These are phyloP conservation scores for Chrysanthemum lavandulifolium DNA, from an alignment of 129 eudicot genomes.

Conservation along the genomic window DNA sequence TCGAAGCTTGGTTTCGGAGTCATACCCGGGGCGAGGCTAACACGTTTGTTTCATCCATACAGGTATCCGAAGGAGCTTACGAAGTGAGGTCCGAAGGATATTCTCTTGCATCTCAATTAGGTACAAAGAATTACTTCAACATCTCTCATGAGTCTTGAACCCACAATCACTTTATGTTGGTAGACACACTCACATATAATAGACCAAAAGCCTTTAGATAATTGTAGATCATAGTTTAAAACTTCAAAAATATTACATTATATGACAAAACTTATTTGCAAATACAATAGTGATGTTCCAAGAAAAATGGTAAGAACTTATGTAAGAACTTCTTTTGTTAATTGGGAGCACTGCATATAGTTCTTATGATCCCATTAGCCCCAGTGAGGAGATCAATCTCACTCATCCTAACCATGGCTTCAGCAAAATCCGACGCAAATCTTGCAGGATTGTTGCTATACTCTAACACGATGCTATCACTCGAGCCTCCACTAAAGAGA, in stretches of 20 bases:
- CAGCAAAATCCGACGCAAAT: slow-evolving; percentile 53
- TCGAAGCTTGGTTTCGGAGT: too few relatives aligned
- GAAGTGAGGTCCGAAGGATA: too few relatives aligned
- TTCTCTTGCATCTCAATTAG: too few relatives aligned
- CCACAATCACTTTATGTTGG: too few relatives aligned
- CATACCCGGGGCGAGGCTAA: too few relatives aligned
- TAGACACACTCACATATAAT: too few relatives aligned
- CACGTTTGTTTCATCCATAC: too few relatives aligned
- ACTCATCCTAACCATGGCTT: slow-evolving; percentile 72
- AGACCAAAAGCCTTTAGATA: too few relatives aligned
- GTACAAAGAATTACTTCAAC: too few relatives aligned
- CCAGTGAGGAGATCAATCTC: slow-evolving; percentile 66
- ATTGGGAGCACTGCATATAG: slow-evolving; percentile 33
- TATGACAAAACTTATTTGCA: not conserved
- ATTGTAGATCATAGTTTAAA: too few relatives aligned
- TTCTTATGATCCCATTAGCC: slow-evolving; percentile 50
- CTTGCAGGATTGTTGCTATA: slow-evolving; percentile 36
- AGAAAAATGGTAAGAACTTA: not conserved
- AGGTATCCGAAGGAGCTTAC: too few relatives aligned
- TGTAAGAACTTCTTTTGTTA: not conserved
- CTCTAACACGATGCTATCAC: slow-evolving; percentile 39
- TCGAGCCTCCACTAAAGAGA: slow-evolving; percentile 59
- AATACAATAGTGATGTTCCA: not conserved
- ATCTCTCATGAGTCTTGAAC: too few relatives aligned
- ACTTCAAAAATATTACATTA: not conserved